Conservation (phyloP, 1,284 basidiomycete genomes). For the Gomphus bonarii region DNA sequence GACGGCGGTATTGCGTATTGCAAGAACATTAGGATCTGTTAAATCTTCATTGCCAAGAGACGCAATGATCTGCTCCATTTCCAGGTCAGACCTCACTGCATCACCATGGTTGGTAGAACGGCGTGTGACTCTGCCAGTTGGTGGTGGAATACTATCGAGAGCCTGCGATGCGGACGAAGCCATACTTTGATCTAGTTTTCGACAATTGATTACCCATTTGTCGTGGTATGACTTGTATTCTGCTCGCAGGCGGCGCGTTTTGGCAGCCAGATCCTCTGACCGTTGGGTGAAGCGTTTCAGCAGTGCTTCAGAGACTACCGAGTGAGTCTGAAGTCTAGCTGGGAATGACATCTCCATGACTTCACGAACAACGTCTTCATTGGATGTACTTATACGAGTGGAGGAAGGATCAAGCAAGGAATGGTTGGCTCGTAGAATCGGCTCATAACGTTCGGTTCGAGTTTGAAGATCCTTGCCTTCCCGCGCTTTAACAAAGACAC, state of each 20-base stretch:
- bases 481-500: constrained; percentile 49
- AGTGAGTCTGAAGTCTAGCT: constrained; percentile 24
- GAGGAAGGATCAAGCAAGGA: constrained; percentile 27
- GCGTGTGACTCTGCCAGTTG: constrained; percentile 59
- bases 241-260: constrained; percentile 43
- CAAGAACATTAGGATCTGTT: constrained; percentile 83
- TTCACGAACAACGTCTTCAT: constrained; percentile 37
- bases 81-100: constrained; percentile 87
- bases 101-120: constrained; percentile 66
- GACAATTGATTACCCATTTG: constrained; percentile 64
- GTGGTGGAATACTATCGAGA: constrained; percentile 37
- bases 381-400: constrained; percentile 12
- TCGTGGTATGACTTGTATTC: constrained; percentile 65
- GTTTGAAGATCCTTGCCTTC: constrained; percentile 48
- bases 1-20: constrained; percentile 77
- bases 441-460: constrained; percentile 47
- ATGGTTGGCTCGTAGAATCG: constrained; percentile 50
- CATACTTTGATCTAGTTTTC: constrained; percentile 40
- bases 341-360: constrained; percentile 29
- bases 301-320: constrained; percentile 35
- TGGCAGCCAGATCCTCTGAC: constrained; percentile 40
- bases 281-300: constrained; percentile 43
- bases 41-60: constrained; percentile 87
- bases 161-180: constrained; percentile 16
- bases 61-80: constrained; percentile 95